phyloP scores from a whole-genome alignment of 805 yeast species.

The Saturnispora dispora region DNA sequence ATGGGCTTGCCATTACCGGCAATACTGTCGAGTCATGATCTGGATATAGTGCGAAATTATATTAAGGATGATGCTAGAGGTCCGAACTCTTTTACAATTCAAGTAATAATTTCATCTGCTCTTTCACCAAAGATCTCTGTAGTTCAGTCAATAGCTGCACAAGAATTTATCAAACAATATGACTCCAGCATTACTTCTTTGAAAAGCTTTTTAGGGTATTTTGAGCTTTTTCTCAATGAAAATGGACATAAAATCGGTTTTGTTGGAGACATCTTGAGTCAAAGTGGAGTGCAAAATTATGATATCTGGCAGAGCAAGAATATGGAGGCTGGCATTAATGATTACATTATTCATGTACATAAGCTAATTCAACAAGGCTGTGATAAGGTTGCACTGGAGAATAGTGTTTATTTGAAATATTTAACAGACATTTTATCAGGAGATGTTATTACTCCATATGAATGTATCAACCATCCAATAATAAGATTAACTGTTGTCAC shows the following conservation, averaged over 20 bases:
- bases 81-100: constrained; percentile 21
- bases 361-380: background rate
- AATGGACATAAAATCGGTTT: constrained; percentile 6
- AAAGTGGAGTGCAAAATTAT: background rate
- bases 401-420: constrained; percentile 46
- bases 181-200: constrained; percentile 9
- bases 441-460: constrained; percentile 61
- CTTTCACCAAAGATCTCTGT: constrained; percentile 29
- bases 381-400: constrained; percentile 23
- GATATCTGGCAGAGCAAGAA: background rate
- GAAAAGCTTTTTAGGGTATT: constrained; percentile 20
- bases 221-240: constrained; percentile 13
- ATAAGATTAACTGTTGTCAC: constrained; percentile 63
- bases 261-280: constrained; percentile 7
- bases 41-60: constrained; percentile 2
- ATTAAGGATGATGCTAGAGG: constrained; percentile 21
- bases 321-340: constrained; percentile 1
- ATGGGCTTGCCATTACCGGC: constrained; percentile 1
- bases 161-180: constrained; percentile 6
- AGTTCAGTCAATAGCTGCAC: constrained; percentile 19
- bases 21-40: background rate
- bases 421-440: constrained; percentile 52
- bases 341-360: background rate
- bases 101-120: constrained; percentile 22
- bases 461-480: constrained; percentile 81